Evolutionary conservation across 1,284 basidiomycete species (phyloP), one percentile per base, ranked within the genome.

Genomic region (Moniliophthora roreri): DNA sequence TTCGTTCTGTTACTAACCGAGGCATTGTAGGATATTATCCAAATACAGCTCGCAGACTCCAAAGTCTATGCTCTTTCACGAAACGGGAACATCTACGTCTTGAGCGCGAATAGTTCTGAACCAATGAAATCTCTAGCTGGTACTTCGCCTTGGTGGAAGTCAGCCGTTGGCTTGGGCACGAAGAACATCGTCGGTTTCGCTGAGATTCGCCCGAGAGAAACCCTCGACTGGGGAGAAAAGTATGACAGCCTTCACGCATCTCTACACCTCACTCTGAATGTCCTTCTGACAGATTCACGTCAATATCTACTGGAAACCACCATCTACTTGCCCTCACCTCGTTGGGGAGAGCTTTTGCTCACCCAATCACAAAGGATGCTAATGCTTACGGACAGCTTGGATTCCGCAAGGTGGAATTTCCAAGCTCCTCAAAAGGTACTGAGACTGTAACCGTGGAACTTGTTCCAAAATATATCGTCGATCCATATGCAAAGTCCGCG

Each of bases 341-440:
- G 23, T 75, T 80, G 42, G 94, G 94, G 1, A 84, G 92, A 48
- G 84, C 89, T 1, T 95, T 92, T 65, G 82, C 86, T 0, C 84
- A 92, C 56, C 91, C 95, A 0, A 77, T 93, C 44, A 84, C 84
- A 56, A 81, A 84, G 50, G 71, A 80, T 7, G 94, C 87, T n/a
- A 98, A 98, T 70, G 73, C 79, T 0, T 84, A 87, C 66, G 91
- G 93, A 1, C 95, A 98, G 69, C 84, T 98, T 10, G 94, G 93
- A 11, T 80, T 85, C 64, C 83, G 76, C 61, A 87, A 79, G 60
- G 78, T 87, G 58, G 74, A 80, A 56, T 74, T 88, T 41, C 74
- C 78, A 10, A 69, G 72, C 46, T 71, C 72, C 24, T 57, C 66
- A 36, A 60, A 67, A 20, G 55, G 53, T 38, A 58, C 52, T 32